phyloP scores from a whole-genome alignment of 2,329 filamentous ascomycete genomes.

The Pestalotiopsis sp. region DNA sequence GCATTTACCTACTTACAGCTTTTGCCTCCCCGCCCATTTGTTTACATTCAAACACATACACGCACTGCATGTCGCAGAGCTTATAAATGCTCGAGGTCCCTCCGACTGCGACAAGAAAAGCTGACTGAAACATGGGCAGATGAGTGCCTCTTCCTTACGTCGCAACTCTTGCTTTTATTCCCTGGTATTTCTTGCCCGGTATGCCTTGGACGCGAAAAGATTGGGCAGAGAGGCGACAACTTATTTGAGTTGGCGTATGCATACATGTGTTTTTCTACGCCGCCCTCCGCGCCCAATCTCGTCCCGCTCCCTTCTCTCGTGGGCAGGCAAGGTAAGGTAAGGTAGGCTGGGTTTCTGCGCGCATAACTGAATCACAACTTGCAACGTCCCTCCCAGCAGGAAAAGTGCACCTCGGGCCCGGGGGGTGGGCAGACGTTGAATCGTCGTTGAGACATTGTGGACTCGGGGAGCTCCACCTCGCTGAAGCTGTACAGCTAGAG shows the following conservation, averaged over 20 bases:
- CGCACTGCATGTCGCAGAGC: conserved; percentile 3
- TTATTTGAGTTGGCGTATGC: not conserved
- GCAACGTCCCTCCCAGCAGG: not conserved
- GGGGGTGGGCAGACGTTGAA: not conserved
- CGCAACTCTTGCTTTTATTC: not conserved
- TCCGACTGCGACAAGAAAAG: not conserved
- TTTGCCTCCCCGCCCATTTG: not conserved
- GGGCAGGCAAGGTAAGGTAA: not conserved
- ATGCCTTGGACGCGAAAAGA: no score
- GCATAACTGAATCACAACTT: not conserved
- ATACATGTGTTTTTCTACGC: not conserved
- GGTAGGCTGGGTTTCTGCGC: not conserved
- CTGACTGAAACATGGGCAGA: not conserved
- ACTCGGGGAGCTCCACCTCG: not conserved
- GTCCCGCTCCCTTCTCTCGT: not conserved
- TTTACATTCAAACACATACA: not conserved
- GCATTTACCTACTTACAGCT: not conserved
- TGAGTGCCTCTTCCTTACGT: not conserved
- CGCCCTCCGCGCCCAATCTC: no score
- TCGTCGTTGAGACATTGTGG: not conserved
- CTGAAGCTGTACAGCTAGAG: not conserved
- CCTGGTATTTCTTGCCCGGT: not conserved
- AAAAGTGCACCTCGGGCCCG: no score
- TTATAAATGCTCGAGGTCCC: not conserved
- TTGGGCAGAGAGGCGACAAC: not conserved